A percentile compares a stretch with the other conserved stretches of the same genome.
Evolutionary conservation across 495 filamentous ascomycete species (phyloP).

Genomic region (Staphylotrichum longicolle): DNA sequence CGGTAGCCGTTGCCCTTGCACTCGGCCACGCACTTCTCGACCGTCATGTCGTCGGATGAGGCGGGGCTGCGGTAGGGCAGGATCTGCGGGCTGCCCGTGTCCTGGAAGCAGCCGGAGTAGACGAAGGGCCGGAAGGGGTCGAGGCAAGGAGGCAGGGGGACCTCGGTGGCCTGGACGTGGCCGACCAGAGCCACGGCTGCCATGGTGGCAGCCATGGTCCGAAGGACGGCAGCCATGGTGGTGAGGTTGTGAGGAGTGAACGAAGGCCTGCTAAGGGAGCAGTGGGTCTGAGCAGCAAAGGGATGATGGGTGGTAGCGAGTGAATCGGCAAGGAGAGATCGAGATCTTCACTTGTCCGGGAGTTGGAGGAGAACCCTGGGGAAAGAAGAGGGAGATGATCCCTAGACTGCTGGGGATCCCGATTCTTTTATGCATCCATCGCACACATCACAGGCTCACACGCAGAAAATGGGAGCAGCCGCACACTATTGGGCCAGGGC

Average conservation of each 20-base stretch:
- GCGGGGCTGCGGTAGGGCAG: conserved; percentile 41
- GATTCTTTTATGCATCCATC: conserved; percentile 10
- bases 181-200: conserved; percentile 36
- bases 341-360: conserved; percentile 9
- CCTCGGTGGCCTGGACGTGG: conserved; percentile 36
- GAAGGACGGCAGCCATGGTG: conserved; percentile 26
- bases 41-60: conserved; percentile 46
- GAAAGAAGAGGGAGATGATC: conserved; percentile 1
- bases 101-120: conserved; percentile 53
- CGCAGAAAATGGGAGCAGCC: background rate
- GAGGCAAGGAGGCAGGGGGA: conserved; percentile 42
- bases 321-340: conserved; percentile 5
- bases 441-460: background rate
- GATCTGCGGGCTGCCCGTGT: conserved; percentile 35
- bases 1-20: conserved; percentile 57
- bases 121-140: conserved; percentile 48
- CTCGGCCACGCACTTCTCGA: conserved; percentile 50
- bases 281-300: background rate
- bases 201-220: conserved; percentile 31
- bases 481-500: conserved; percentile 12
- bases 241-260: background rate
- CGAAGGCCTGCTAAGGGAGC: conserved; percentile 2
- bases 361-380: conserved; percentile 11
- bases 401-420: conserved; percentile 9
- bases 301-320: background rate